Evolutionary conservation across 2,329 filamentous ascomycete genomes (phyloP), one percentile per base, ranked within the genome.

Genomic region (Penicillium verrucosum): DNA sequence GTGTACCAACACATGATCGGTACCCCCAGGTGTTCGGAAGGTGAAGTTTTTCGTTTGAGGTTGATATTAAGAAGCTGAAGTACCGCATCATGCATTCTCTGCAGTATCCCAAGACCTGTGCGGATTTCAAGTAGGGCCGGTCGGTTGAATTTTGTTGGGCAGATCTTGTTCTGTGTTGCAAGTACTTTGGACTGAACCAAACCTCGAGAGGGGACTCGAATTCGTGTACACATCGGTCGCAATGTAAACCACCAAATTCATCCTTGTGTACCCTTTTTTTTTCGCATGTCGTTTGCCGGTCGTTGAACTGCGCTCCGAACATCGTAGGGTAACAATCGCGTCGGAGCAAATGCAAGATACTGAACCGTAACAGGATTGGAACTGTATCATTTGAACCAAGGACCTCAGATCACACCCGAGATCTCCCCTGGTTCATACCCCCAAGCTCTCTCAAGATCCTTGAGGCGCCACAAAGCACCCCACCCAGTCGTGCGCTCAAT

Each of bases 401-500:
- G 12, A 12, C 21, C 10, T 51, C 50, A 66, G 5, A 66, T 67
- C 6, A 53, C 59, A 4, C 65, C 61, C 21, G 65, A 27, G 7
- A 67, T 67, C 21, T 67, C 65, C 16, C 65, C 64, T 0, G 62
- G 54, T 46, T 67, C 65, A 45, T 68, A 68, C 2, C 66, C 65
- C 65, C 66, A 68, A 21, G 68, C 67, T 36, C 65, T 63, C 58
- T 82, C 79, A 1, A 83, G 71, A 63, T 83, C 81, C 7, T 73
- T 70, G 18, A 81, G 75, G 36, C 81, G 73, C 80, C 80, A 83
- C 40, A 73, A 70, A 0, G 78, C 76, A 38, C 77, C 80, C 81
- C 81, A 83, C 0, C 81, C 81, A 2, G 80, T 83, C 58, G 76
- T 74, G 21, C 72, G 66, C 60, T 83, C 80, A 46, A 83, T 82